Evolutionary conservation across 2,329 filamentous ascomycete species (phyloP), one percentile per base, ranked within the genome.

Genomic region (Tricladium varicosporioides): DNA sequence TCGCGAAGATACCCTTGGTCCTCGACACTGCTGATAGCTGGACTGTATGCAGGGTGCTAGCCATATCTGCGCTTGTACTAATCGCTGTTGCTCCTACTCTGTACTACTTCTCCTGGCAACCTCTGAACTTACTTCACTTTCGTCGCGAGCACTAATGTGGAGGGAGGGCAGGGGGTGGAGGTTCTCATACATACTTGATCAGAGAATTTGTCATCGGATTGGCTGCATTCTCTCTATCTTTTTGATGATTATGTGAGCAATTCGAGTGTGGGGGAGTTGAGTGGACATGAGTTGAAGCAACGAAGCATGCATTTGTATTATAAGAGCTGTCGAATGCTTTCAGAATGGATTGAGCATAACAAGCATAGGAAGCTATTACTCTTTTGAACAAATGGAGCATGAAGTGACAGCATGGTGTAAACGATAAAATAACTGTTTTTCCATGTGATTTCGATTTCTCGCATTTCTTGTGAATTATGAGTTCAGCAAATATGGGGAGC

Each of bases 31-130:
- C 63, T 66, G 64, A 66, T 67, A 56, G 54, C 52, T 61, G 53
- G 51, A 60, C 53, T 42, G 49, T 45, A 48, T 31, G 57, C 60
- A 70, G 67, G 58, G 56, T 68, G 48, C 16, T 69, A 46, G 62
- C 60, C 51, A 51, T 65, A 32, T 60, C 57, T 56, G 63, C 57
- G 57, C 53, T 63, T 31, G 47, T 63, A 51, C n/a, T 66, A 18
- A 45, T 64, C 53, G 60, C 56, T 48, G n/a, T 64, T 61, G 61
- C 61, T 32, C 59, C 62, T 44, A 60, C 63, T 22, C 48, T 69
- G 53, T 69, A 69, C 61, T 56, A 54, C 54, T 58, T 56, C 54
- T 59, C 45, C 42, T 47, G 51, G 46, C 40, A 33, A 45, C 27
- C 22, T 33, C 31, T 18, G 42, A 43, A 18, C 47, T 31, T 48